Percentiles rank a stretch among this genome's conserved stretches.
phyloP scores from a whole-genome alignment of 192 early-diverging fungal genomes.

The Coemansia sp. region DNA sequence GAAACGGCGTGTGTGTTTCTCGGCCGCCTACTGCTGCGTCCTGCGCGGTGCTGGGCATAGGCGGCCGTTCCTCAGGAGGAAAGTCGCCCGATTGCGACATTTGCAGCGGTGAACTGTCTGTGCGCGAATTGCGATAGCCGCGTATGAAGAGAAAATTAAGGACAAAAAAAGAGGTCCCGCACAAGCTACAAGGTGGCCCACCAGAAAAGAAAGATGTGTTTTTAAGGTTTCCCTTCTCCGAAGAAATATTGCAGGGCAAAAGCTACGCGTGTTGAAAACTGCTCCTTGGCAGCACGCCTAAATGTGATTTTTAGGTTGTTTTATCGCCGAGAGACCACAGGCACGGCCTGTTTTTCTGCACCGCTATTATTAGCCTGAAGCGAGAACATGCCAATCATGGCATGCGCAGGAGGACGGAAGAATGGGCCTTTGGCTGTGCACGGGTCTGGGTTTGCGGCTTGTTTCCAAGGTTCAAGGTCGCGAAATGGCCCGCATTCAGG shows the following conservation, averaged over 20 bases:
- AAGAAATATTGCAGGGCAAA: background rate
- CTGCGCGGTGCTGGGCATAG: slow-evolving; percentile 5
- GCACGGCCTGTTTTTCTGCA: slow-evolving; percentile 5
- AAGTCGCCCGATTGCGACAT: slow-evolving; percentile 38
- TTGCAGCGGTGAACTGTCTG: background rate
- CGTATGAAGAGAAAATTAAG: background rate
- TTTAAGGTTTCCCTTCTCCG: background rate
- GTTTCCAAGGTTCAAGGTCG: background rate
- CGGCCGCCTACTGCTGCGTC: slow-evolving; percentile 3
- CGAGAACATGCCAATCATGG: background rate
- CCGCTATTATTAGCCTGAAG: slow-evolving; percentile 2
- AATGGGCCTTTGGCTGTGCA: background rate
- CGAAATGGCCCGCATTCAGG: background rate
- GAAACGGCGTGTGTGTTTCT: background rate
- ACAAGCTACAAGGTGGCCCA: slow-evolving; percentile 1
- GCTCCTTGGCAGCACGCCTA: background rate
- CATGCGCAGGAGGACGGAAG: background rate
- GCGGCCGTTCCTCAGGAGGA: slow-evolving; percentile 16
- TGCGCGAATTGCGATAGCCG: background rate
- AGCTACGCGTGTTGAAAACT: background rate
- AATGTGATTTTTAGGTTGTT: slow-evolving; percentile 2
- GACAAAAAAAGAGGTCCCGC: background rate
- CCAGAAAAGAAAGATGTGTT: background rate
- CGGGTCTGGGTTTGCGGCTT: background rate
- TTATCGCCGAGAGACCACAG: background rate